Conservation (phyloP, 2,329 filamentous ascomycete species). For the Colletotrichum somersetense region DNA sequence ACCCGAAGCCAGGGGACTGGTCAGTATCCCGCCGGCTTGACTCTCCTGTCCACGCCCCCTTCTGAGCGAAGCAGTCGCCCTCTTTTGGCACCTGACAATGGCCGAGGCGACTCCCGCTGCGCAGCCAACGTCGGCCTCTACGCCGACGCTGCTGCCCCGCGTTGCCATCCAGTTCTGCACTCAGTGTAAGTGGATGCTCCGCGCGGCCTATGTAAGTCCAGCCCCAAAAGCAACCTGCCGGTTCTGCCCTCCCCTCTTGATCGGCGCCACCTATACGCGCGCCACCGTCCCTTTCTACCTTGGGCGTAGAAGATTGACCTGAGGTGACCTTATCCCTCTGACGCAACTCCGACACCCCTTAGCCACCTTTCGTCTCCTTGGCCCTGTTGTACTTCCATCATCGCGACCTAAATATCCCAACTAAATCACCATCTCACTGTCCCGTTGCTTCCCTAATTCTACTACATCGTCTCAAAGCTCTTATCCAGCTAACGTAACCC, state of each 20-base stretch:
- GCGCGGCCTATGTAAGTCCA: conserved; percentile 82
- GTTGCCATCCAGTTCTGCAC: conserved; percentile 94
- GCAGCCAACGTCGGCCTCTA: neutral
- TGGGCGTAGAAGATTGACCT: neutral
- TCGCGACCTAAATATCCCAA: neutral
- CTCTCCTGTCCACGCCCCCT: neutral
- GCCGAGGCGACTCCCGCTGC: conserved; percentile 3
- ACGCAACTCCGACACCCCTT: conserved; percentile 4
- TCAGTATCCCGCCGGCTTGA: neutral
- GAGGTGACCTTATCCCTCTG: conserved; percentile 30
- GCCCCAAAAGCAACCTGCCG: neutral
- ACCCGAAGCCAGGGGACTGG: neutral
- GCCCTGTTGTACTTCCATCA: neutral
- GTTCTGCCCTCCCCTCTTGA: neutral
- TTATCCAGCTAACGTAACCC: conserved; percentile 27
- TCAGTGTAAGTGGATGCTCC: conserved; percentile 92
- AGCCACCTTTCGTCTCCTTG: conserved; percentile 12
- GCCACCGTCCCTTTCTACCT: neutral
- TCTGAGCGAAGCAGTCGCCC: neutral
- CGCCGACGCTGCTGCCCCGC: conserved; percentile 68
- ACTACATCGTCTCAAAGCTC: conserved; percentile 9
- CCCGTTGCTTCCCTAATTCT: neutral
- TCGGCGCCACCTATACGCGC: neutral
- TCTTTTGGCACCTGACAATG: conserved; percentile 4
- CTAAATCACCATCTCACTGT: neutral